Evolutionary conservation across 768 basidiomycete genomes (phyloP), one percentile per base, ranked within the genome.

Genomic region (Russula sp.): DNA sequence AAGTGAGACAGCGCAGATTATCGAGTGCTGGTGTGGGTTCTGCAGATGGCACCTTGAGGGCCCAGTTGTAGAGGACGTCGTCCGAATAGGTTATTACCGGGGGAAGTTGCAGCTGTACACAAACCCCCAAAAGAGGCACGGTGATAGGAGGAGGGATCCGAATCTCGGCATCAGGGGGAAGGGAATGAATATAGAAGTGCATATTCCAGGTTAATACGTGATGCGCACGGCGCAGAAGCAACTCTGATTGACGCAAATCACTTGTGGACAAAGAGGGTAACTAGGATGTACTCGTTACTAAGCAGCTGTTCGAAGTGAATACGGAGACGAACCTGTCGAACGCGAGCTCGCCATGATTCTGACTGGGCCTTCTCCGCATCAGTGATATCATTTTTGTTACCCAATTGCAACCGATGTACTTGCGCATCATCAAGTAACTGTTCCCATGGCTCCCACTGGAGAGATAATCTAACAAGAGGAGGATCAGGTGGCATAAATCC

Each of bases 81-180:
- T 96, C 94, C 10, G 94, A 87, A 71, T 94, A 97, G 4, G 94
- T 97, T 61, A 94, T 79, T 45, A 96, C 78, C 0, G 95, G 93
- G 0, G 95, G 94, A 1, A 97, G 76, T 59, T 89, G 85, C 10
- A 97, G 83, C 50, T 86, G 76, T 0, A 77, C 72, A 27, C 84
- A 89, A 16, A 93, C 81, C 60, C 84, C 79, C 20, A 94, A 78
- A 39, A 93, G 81, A 1, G 95, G 94, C 6, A 92, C 73, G 9
- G 89, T 80, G 57, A 98, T 74, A 0, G 85, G 75, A 0, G 79
- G 74, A 6, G 94, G 94, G 48, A 98, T 86, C 42, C 77, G 72
- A 37, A 89, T 78, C 3, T 77, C 73, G 20, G 69, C 63, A 39
- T 69, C 56, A 5, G 64, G 58, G 3, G 77, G 74, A 13, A 70